Base-by-base conservation (phyloP, 345 rosid species). In the Eutrema yunnanense region DNA sequence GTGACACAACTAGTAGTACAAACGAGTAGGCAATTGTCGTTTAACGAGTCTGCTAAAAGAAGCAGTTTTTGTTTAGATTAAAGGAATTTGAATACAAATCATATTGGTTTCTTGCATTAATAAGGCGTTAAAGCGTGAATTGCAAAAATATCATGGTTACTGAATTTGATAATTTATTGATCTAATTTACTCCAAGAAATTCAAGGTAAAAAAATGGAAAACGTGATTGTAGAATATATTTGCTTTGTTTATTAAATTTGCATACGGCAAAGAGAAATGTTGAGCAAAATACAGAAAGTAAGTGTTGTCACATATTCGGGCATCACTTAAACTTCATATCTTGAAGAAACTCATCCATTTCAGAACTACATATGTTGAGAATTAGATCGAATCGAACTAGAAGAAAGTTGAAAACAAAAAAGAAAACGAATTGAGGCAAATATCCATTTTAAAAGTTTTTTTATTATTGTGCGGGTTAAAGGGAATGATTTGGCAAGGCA, bases 401-500 rank as follows among this genome's bases (percentile, higher is more conserved):
- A 22, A 22, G 2, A 1, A 22, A 1, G 26, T 22, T 22, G 26
- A 22, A 22, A 22, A 22, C 26, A 22, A 22, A 22, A 22, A 2
- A 22, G 22, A 22, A 22, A 22, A 22, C 26, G 26, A 1, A 22
- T 22, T 22, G 26, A 22, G 2, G 26, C 26, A 22, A 22, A 1
- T 22, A 22, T 22, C 26, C 2, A 1, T 22, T 22, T 22, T 22
- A 1, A 1, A 22, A 2, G 26, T 22, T 22, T 22, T 2, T 22
- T 22, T 22, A 1, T 22, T 22, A 22, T 22, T 22, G 26, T 22
- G 2, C 0, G 73, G 48, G 32, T 50, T 41, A 52, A 33, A 10
- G 2, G 57, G 32, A 6, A 74, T 58, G 13, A 58, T 42, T 59
- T 74, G 68, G 4, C 26, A 62, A 59, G 55, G 62, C 50, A 53